Evolutionary conservation across 108 stramenopile genomes (phyloP).

Genomic region (Cyclotella kingstonii): DNA sequence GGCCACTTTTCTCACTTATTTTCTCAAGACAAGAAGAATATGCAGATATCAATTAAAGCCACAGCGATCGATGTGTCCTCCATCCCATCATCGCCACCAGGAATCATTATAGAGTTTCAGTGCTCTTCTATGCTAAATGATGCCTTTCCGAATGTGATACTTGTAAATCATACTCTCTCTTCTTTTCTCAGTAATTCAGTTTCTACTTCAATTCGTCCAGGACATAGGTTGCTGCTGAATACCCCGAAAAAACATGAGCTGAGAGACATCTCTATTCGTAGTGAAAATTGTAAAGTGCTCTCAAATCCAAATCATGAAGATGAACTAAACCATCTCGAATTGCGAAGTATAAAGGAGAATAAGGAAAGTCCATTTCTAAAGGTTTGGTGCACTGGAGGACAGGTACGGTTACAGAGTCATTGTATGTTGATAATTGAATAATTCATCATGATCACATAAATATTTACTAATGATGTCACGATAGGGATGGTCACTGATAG

Average conservation of each 20-base stretch:
- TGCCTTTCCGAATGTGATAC: background rate
- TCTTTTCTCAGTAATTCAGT: background rate
- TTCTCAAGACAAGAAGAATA: background rate
- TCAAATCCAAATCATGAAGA: too few species aligned
- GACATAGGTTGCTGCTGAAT: conserved; percentile 19
- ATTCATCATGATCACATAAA: too few species aligned
- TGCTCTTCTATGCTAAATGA: background rate
- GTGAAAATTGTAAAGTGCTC: too few species aligned
- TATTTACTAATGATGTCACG: too few species aligned
- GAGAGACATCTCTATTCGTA: too few species aligned
- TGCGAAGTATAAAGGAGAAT: conserved; percentile 1
- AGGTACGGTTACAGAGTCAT: conserved; percentile 1
- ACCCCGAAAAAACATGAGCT: too few species aligned
- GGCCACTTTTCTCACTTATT: conserved; percentile 13
- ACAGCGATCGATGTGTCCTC: conserved; percentile 24
- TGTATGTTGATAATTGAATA: too few species aligned
- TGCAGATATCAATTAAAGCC: background rate
- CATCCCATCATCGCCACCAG: conserved; percentile 38
- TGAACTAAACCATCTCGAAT: background rate
- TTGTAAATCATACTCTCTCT: conserved; percentile 29
- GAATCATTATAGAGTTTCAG: conserved; percentile 27
- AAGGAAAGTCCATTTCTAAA: background rate
- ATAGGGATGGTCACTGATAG: conserved; percentile 73
- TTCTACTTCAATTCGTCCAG: conserved; percentile 15
- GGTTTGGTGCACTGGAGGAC: conserved; percentile 36